phyloP scores from a whole-genome alignment of 2,329 filamentous ascomycete species.

The Pestalotiopsis sp. region DNA sequence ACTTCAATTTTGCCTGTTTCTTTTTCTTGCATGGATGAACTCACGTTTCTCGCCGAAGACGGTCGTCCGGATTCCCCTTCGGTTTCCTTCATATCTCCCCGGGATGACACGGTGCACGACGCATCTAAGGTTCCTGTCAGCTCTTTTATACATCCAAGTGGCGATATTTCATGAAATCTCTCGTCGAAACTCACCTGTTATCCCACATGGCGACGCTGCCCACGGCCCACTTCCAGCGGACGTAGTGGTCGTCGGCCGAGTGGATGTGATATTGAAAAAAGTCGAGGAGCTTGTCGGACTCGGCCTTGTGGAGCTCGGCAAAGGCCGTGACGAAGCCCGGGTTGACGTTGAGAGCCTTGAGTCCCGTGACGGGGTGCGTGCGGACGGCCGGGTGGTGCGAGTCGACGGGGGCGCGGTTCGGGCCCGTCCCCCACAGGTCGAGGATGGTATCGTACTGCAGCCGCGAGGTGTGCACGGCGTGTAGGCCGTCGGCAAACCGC shows the following conservation, averaged over 20 bases:
- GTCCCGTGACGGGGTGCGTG: slow-evolving; percentile 49
- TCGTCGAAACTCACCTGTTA: slow-evolving; percentile 37
- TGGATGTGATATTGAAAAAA: slow-evolving; percentile 50
- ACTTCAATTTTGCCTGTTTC: slow-evolving; percentile 6
- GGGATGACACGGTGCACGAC: slow-evolving; percentile 43
- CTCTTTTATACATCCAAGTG: slow-evolving; percentile 27
- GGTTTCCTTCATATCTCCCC: slow-evolving; percentile 38
- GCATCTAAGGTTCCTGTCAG: too few relatives aligned
- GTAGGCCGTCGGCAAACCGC: slow-evolving; percentile 43
- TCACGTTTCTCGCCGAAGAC: slow-evolving; percentile 48
- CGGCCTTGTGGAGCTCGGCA: slow-evolving; percentile 49
- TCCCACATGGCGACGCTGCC: slow-evolving; percentile 55
- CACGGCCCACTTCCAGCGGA: slow-evolving; percentile 52
- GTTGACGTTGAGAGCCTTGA: slow-evolving; percentile 50
- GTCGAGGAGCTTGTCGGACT: slow-evolving; percentile 48
- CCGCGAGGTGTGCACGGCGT: slow-evolving; percentile 47
- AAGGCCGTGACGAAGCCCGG: slow-evolving; percentile 49
- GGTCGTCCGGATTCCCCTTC: slow-evolving; percentile 42
- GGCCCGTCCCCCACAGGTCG: slow-evolving; percentile 43
- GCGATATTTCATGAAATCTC: not conserved
- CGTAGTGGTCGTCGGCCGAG: slow-evolving; percentile 50
- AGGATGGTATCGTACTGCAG: slow-evolving; percentile 50
- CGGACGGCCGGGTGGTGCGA: slow-evolving; percentile 50
- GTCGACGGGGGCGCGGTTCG: slow-evolving; percentile 47
- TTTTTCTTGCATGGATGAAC: slow-evolving; percentile 19